Conservation (phyloP, 2,329 filamentous ascomycete species). For the Akanthomyces dipterigenus region DNA sequence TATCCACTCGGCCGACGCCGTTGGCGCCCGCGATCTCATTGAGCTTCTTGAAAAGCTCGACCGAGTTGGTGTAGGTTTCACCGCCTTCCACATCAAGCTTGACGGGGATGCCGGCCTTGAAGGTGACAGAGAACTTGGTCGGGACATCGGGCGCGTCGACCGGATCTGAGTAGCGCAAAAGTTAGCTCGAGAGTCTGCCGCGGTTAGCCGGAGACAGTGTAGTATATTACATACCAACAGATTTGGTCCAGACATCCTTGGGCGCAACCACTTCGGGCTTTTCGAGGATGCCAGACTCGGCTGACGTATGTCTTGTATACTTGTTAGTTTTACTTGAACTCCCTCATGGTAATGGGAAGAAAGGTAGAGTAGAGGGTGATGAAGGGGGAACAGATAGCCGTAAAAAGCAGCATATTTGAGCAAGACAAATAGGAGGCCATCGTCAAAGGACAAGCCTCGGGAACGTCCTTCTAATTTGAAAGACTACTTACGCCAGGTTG, state of each 20-base stretch:
- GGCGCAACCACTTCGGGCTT: conserved; percentile 52
- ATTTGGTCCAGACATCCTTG: conserved; percentile 64
- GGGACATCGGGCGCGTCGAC: conserved; percentile 56
- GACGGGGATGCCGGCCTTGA: conserved; percentile 60
- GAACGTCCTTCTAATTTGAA: background rate
- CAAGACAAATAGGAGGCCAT: background rate
- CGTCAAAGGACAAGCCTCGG: background rate
- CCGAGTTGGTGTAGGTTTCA: conserved; percentile 52
- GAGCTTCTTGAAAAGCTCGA: conserved; percentile 58
- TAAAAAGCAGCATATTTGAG: background rate
- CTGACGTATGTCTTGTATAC: conserved; percentile 35
- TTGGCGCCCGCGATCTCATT: conserved; percentile 58
- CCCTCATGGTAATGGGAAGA: conserved; percentile 31
- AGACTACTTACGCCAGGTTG: conserved; percentile 1
- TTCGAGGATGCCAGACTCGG: conserved; percentile 71
- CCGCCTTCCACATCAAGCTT: conserved; percentile 52
- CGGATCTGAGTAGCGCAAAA: conserved; percentile 43
- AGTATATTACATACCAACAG: conserved; percentile 24
- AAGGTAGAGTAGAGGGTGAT: background rate
- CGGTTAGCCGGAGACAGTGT: background rate
- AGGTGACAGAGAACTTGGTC: conserved; percentile 57
- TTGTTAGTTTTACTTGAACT: background rate
- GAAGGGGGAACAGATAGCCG: background rate
- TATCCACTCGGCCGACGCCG: conserved; percentile 60
- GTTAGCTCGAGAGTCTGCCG: conserved; percentile 14